These are phyloP conservation scores for Pulveroboletus sp. DNA, from an alignment of 768 basidiomycete genomes.

Conservation along the genomic window DNA sequence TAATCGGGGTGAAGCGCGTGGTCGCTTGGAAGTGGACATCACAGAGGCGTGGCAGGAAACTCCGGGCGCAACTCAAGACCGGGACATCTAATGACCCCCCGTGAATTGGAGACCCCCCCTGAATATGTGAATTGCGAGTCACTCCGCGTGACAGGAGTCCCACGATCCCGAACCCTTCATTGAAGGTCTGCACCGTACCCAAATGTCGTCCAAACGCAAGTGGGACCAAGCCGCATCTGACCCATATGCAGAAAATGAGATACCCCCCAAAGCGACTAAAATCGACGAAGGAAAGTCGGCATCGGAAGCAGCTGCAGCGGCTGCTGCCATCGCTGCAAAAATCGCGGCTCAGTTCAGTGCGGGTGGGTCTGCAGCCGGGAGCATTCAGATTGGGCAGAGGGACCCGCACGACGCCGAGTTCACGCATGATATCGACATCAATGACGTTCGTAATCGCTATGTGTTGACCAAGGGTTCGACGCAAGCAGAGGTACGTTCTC, in stretches of 20 bases:
- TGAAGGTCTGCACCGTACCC: background rate
- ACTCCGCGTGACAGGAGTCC: constrained; percentile 15
- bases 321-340: constrained; percentile 89
- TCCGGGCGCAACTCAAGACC: too few relatives aligned
- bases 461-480: constrained; percentile 91
- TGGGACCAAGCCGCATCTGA: constrained; percentile 69
- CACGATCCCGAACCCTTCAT: background rate
- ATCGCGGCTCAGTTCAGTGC: constrained; percentile 83
- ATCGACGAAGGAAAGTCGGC: constrained; percentile 49
- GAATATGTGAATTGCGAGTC: constrained; percentile 11
- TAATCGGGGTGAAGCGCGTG: constrained; percentile 26
- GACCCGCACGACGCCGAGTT: constrained; percentile 79
- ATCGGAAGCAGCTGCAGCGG: constrained; percentile 61
- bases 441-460: constrained; percentile 92
- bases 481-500: constrained; percentile 71
- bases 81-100: too few relatives aligned
- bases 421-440: constrained; percentile 92
- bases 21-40: constrained; percentile 31
- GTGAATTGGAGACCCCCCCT: too few relatives aligned
- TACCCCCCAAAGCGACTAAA: constrained; percentile 43
- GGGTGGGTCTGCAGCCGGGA: constrained; percentile 34
- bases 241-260: constrained; percentile 32
- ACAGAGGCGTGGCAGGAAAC: background rate
- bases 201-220: constrained; percentile 72
- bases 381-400: constrained; percentile 42